Evolutionary conservation across 169 alveolate species (phyloP).

Genomic region (Plasmodium reichenowi): DNA sequence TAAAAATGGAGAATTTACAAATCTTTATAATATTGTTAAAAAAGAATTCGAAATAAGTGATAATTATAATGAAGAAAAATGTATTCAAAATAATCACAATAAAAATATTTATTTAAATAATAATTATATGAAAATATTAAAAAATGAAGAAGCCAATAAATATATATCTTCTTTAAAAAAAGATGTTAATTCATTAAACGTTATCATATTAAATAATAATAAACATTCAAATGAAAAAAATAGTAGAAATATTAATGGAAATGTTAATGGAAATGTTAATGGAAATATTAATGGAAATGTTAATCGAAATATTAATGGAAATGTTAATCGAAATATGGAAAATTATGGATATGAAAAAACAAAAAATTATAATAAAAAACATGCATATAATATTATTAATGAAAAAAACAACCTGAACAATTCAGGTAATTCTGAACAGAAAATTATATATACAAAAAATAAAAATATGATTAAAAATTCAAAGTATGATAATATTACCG

Average conservation of each 20-base stretch:
- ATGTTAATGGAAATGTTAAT: background rate
- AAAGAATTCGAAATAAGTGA: background rate
- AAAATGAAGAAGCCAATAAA: constrained; percentile 32
- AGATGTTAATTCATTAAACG: constrained; percentile 27
- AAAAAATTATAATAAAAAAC: background rate
- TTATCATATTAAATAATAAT: constrained; percentile 12
- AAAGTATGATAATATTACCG: background rate
- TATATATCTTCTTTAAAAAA: constrained; percentile 34
- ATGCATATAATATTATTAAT: background rate
- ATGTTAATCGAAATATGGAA: background rate
- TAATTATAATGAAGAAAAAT: constrained; percentile 1
- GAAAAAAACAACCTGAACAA: background rate
- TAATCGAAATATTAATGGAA: constrained; percentile 10
- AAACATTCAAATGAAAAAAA: background rate
- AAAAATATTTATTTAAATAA: constrained; percentile 50
- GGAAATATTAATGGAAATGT: background rate
- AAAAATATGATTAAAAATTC: background rate
- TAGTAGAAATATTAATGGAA: background rate
- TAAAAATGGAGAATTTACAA: background rate
- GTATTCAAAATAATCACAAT: background rate
- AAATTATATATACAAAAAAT: background rate
- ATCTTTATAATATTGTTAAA: background rate
- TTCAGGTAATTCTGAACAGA: background rate
- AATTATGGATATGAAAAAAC: background rate
- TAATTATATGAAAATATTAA: constrained; percentile 39